phyloP scores from a whole-genome alignment of 2,329 filamentous ascomycete genomes.

The Trichoderma gracile region DNA sequence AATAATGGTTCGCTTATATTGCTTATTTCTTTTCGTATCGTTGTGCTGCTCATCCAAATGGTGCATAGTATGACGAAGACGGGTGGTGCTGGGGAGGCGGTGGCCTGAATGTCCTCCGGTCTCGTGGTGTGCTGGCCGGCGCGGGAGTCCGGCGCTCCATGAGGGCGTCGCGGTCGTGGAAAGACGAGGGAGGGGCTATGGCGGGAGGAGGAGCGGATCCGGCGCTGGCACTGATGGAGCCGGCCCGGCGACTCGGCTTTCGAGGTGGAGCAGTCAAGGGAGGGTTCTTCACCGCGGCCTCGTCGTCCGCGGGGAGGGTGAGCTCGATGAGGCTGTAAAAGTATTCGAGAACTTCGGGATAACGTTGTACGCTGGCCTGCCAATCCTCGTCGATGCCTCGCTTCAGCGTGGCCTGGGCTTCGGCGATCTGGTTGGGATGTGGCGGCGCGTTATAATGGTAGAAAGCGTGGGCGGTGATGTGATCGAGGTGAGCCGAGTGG shows the following conservation, averaged over 20 bases:
- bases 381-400: slow-evolving; percentile 77
- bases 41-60: slow-evolving; percentile 15
- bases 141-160: slow-evolving; percentile 25
- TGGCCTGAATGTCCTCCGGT: slow-evolving; percentile 29
- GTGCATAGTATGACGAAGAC: slow-evolving; percentile 19
- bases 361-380: slow-evolving; percentile 71
- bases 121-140: slow-evolving; percentile 29
- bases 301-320: slow-evolving; percentile 63
- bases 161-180: slow-evolving; percentile 31
- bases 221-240: slow-evolving; percentile 40
- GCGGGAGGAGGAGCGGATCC: slow-evolving; percentile 30
- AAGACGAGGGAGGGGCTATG: slow-evolving; percentile 31
- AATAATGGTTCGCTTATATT: not conserved
- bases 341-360: slow-evolving; percentile 80
- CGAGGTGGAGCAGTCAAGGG: slow-evolving; percentile 56
- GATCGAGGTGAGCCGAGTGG: slow-evolving; percentile 57
- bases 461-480: slow-evolving; percentile 55
- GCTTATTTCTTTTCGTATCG: not conserved
- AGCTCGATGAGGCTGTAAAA: slow-evolving; percentile 72
- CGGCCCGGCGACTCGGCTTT: slow-evolving; percentile 47
- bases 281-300: slow-evolving; percentile 59
- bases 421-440: slow-evolving; percentile 62
- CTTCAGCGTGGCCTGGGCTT: slow-evolving; percentile 67
- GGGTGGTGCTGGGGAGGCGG: slow-evolving; percentile 23
- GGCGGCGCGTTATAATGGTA: slow-evolving; percentile 60